Evolutionary conservation across 2,329 filamentous ascomycete genomes (phyloP), one percentile per base, ranked within the genome.

Genomic region (Colletotrichum abscissum): DNA sequence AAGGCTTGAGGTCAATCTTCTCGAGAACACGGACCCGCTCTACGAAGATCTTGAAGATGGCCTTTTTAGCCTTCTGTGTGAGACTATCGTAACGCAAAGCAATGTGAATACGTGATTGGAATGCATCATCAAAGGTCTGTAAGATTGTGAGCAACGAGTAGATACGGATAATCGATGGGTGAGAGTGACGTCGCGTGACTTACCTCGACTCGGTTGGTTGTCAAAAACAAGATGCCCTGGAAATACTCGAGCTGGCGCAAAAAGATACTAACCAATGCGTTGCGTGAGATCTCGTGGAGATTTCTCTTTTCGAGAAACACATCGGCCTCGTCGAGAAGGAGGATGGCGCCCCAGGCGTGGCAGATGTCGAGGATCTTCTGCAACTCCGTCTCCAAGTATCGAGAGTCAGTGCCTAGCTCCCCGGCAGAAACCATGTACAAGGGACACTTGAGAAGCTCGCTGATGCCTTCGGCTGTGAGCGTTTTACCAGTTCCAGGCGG

Each of bases 211-310:
- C 95, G 91, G 80, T 97, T 97, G 2, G 95, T 97, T 0, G 95
- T 98, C 42, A 98, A 83, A 85, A 98, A 97, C 5, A 97, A 82
- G 63, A 97, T 97, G 5, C 95, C 95, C 79, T 97, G 94, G 84
- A 97, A 97, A 81, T 97, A 98, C 82, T 98, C 95, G 0, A 98
- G 87, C 69, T 96, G 88, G 0, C 95, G 92, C 2, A 98, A 86
- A 86, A 98, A 98, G 78, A 97, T 94, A 80, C 92, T 94, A 63
- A 97, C 95, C 1, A 97, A 89, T 0, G 93, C 93, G 77, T 97
- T 97, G 72, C 94, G 92, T 79, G 95, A 92, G 63, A 97, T 92
- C 77, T 97, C 94, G 74, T 94, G 92, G 77, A 95, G 92, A 57
- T 94, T 93, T 2, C 95, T 91, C 81, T 94, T 93, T 85, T 97